A percentile compares a stretch with the other conserved stretches of the same genome.
Conservation (phyloP, 2,329 filamentous ascomycete genomes). For the Sarocladium brachiariae region DNA sequence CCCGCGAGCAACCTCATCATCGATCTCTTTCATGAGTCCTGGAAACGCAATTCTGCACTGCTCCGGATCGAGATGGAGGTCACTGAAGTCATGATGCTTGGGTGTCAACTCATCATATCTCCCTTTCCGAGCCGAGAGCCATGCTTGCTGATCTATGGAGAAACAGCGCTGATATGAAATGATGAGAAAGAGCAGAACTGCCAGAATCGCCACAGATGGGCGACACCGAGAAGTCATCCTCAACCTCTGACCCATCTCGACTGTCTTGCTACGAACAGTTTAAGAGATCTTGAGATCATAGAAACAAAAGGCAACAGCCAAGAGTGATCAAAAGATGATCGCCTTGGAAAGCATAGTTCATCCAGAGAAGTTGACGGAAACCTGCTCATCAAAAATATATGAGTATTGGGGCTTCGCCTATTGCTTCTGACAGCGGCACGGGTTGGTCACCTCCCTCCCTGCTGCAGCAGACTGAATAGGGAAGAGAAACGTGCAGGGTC, state of each 20-base stretch:
- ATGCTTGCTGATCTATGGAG: background rate
- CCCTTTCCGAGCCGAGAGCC: background rate
- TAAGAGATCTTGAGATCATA: no score
- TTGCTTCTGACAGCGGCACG: slow-evolving; percentile 5
- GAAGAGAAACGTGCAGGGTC: no score
- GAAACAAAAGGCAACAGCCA: no score
- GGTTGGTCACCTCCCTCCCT: no score
- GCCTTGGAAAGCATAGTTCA: background rate
- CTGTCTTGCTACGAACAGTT: background rate
- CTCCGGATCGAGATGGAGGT: slow-evolving; percentile 32
- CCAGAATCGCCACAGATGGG: background rate
- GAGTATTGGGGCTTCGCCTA: no score
- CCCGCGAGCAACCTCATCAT: slow-evolving; percentile 35
- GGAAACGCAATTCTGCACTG: slow-evolving; percentile 40
- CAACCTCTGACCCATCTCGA: slow-evolving; percentile 3
- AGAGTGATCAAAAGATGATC: no score
- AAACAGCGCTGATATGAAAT: background rate
- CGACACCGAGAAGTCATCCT: slow-evolving; percentile 1
- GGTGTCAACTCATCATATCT: background rate
- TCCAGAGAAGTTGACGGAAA: background rate
- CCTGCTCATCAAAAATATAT: background rate
- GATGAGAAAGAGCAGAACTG: background rate
- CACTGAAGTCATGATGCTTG: slow-evolving; percentile 15
- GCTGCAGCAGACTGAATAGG: no score
- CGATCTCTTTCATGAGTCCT: slow-evolving; percentile 38